Conservation (phyloP, 139 green algal species). For the Nannochloris sp. region DNA sequence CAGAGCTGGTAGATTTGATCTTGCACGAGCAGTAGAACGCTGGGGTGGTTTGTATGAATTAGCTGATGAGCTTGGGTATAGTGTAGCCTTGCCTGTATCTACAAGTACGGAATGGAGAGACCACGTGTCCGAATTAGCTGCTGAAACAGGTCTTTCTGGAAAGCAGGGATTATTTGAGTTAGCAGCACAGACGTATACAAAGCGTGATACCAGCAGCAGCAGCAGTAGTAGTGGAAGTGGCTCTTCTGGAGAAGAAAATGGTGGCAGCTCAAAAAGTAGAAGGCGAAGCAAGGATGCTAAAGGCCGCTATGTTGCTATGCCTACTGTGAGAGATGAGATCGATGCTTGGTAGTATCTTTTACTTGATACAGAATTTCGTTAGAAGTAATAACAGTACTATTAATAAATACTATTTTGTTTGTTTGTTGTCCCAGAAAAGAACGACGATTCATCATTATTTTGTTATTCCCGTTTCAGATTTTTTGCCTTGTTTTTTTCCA, state of each 20-base stretch:
- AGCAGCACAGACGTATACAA: constrained; percentile 26
- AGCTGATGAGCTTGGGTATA: background rate
- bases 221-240: background rate
- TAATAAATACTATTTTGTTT: background rate
- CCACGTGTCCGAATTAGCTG: constrained; percentile 23
- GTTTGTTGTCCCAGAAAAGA: no score
- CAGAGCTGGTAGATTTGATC: constrained; percentile 29
- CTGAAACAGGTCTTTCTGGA: constrained; percentile 6
- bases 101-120: constrained; percentile 25
- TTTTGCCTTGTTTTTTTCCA: background rate
- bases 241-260: background rate
- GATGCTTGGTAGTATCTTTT: constrained; percentile 9
- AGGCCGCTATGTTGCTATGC: background rate
- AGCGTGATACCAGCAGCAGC: no score
- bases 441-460: no score
- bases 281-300: background rate
- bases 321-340: constrained; percentile 14
- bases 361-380: background rate
- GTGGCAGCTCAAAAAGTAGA: background rate
- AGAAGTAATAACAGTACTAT: background rate
- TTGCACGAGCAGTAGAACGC: constrained; percentile 39
- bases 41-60: constrained; percentile 39
- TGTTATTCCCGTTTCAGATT: no score
- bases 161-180: constrained; percentile 38
- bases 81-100: background rate